Evolutionary conservation across 2,329 filamentous ascomycete genomes (phyloP).

Genomic region (Exophiala sp.): DNA sequence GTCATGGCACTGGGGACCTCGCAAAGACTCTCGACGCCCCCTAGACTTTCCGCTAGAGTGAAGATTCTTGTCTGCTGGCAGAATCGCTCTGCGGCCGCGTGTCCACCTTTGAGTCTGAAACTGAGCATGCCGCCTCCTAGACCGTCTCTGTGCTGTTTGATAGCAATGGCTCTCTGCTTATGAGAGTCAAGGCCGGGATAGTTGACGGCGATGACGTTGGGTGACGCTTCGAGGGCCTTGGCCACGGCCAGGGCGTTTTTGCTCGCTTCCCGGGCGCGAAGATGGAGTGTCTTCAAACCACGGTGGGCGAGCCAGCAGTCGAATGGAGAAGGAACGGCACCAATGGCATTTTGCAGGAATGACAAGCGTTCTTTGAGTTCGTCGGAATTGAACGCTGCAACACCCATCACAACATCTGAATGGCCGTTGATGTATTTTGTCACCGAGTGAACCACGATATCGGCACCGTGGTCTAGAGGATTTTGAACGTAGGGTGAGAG

Average conservation of each 20-base stretch:
- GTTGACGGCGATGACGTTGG: constrained; percentile 82
- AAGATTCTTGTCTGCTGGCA: constrained; percentile 86
- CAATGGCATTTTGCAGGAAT: constrained; percentile 96
- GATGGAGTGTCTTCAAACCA: constrained; percentile 91
- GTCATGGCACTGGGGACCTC: constrained; percentile 96
- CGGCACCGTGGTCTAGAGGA: constrained; percentile 87
- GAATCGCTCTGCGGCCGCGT: constrained; percentile 81
- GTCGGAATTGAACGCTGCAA: constrained; percentile 88
- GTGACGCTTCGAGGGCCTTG: constrained; percentile 67
- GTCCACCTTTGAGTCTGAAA: constrained; percentile 85
- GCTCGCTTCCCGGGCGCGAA: constrained; percentile 79
- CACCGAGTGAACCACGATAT: constrained; percentile 93
- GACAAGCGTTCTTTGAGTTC: constrained; percentile 68
- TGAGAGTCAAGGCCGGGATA: constrained; percentile 89
- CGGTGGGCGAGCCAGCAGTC: constrained; percentile 98
- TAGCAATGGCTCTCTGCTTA: constrained; percentile 74
- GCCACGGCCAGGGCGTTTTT: constrained; percentile 76
- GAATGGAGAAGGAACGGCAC: constrained; percentile 88
- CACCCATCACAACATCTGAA: constrained; percentile 93
- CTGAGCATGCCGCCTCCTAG: constrained; percentile 97
- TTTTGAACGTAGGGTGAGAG: constrained; percentile 95
- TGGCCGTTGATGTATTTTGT: constrained; percentile 99
- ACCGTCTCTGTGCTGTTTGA: constrained; percentile 86
- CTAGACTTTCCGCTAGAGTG: constrained; percentile 85
- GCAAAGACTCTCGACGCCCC: constrained; percentile 84